Evolutionary conservation across 108 stramenopile genomes (phyloP).

Genomic region (Fistulifera pelliculosa): DNA sequence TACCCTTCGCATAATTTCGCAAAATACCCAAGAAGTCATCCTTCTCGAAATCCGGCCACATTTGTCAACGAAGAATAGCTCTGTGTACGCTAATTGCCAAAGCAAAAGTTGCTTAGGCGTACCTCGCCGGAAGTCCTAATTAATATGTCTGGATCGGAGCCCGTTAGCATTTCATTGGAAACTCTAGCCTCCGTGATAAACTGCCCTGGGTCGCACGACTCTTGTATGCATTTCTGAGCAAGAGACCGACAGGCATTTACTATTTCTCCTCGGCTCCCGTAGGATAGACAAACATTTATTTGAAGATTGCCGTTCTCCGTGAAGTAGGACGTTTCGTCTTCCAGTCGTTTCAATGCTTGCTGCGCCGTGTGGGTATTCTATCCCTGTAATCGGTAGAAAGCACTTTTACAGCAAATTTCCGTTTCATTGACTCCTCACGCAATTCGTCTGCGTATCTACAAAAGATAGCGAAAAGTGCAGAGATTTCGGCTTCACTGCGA

Average conservation of each 20-base stretch:
- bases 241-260: conserved; percentile 44
- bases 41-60: conserved; percentile 83
- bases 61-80: conserved; percentile 50
- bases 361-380: conserved; percentile 44
- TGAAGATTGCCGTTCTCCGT: background rate
- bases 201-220: conserved; percentile 17
- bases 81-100: conserved; percentile 79
- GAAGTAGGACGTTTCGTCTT: conserved; percentile 21
- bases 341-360: conserved; percentile 43
- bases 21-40: conserved; percentile 13
- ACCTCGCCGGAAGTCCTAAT: conserved; percentile 83
- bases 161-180: conserved; percentile 31
- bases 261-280: conserved; percentile 88
- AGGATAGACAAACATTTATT: conserved; percentile 19
- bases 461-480: conserved; percentile 76
- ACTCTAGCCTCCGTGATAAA: conserved; percentile 41
- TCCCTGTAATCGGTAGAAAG: conserved; percentile 53
- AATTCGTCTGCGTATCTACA: conserved; percentile 79
- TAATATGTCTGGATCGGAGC: conserved; percentile 73
- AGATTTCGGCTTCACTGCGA: conserved; percentile 74
- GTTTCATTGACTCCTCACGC: conserved; percentile 68
- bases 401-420: conserved; percentile 66
- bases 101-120: conserved; percentile 85
- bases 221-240: conserved; percentile 31
- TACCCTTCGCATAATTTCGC: conserved; percentile 45